A percentile compares a stretch with the other conserved stretches of the same genome.
These are phyloP conservation scores for Aleurites moluccanus DNA, from an alignment of 441 rosid species.

Conservation along the genomic window DNA sequence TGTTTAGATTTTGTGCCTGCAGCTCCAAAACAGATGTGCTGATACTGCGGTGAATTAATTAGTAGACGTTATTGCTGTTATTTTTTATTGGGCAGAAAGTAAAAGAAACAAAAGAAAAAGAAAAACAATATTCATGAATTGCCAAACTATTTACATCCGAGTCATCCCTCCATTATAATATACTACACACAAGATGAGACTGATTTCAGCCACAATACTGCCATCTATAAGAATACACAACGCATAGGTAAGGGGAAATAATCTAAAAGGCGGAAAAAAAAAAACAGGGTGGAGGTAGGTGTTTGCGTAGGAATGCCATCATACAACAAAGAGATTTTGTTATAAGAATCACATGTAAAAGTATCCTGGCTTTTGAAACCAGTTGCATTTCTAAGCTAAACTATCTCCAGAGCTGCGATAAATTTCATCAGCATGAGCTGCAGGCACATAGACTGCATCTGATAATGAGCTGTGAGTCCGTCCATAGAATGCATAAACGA, in stretches of 20 bases:
- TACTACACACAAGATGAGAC: conserved; percentile 7
- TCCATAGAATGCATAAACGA: conserved; percentile 72
- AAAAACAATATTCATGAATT: conserved; percentile 5
- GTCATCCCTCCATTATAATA: conserved; percentile 1
- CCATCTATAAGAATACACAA: conserved; percentile 3
- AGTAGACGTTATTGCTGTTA: background rate
- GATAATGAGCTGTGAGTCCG: conserved; percentile 67
- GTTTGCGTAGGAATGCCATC: background rate
- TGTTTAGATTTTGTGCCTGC: too few relatives aligned
- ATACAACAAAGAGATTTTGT: conserved; percentile 35
- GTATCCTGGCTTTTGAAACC: background rate
- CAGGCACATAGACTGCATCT: conserved; percentile 75
- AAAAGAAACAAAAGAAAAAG: background rate
- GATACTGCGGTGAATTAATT: too few relatives aligned
- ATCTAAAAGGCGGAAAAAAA: background rate
- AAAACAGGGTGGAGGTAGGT: background rate
- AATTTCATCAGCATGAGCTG: conserved; percentile 66
- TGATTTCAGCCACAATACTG: conserved; percentile 1
- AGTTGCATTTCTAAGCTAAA: conserved; percentile 32
- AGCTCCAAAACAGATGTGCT: too few relatives aligned
- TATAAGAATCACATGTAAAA: conserved; percentile 6
- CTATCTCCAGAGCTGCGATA: conserved; percentile 41
- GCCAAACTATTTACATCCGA: conserved; percentile 28
- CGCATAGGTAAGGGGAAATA: background rate
- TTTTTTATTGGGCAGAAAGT: background rate